Percentiles rank a stretch among this genome's conserved stretches.
phyloP scores from a whole-genome alignment of 1,284 basidiomycete species.

The Entoloma clypeatum region DNA sequence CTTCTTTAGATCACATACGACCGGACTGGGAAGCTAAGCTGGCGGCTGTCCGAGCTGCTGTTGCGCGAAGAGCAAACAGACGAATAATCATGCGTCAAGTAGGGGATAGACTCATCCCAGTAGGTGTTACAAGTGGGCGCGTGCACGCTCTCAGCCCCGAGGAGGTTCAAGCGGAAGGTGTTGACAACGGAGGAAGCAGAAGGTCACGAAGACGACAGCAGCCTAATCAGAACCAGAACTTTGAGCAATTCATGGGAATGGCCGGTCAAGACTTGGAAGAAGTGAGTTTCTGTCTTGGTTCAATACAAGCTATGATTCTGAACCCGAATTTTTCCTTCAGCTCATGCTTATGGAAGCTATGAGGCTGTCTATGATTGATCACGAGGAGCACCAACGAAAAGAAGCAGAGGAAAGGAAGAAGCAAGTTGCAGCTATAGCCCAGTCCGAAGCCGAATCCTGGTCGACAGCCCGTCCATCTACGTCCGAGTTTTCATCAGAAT shows the following conservation, averaged over 20 bases:
- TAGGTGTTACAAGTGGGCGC: slow-evolving; percentile 86
- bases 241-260: slow-evolving; percentile 63
- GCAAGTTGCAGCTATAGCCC: slow-evolving; percentile 29
- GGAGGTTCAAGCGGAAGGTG: slow-evolving; percentile 45
- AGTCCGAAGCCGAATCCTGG: slow-evolving; percentile 18
- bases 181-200: slow-evolving; percentile 53
- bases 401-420: slow-evolving; percentile 58
- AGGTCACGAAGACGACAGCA: slow-evolving; percentile 56
- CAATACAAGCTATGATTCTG: slow-evolving; percentile 3
- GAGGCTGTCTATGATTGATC: slow-evolving; percentile 90
- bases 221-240: slow-evolving; percentile 50
- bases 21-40: slow-evolving; percentile 95
- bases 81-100: slow-evolving; percentile 99
- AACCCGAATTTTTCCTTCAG: slow-evolving; percentile 36
- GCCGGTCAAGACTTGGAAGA: slow-evolving; percentile 85
- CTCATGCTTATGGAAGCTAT: slow-evolving; percentile 99
- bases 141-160: slow-evolving; percentile 61
- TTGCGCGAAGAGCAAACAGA: slow-evolving; percentile 86
- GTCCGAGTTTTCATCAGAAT: slow-evolving; percentile 8
- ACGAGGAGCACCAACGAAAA: slow-evolving; percentile 75
- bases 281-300: slow-evolving; percentile 41
- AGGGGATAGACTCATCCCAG: slow-evolving; percentile 93
- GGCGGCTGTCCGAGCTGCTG: slow-evolving; percentile 83
- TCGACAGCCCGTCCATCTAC: slow-evolving; percentile 17
- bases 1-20: slow-evolving; percentile 75